Evolutionary conservation across 2,329 filamentous ascomycete genomes (phyloP), one percentile per base, ranked within the genome.

Genomic region (Colletotrichum tofieldiae): DNA sequence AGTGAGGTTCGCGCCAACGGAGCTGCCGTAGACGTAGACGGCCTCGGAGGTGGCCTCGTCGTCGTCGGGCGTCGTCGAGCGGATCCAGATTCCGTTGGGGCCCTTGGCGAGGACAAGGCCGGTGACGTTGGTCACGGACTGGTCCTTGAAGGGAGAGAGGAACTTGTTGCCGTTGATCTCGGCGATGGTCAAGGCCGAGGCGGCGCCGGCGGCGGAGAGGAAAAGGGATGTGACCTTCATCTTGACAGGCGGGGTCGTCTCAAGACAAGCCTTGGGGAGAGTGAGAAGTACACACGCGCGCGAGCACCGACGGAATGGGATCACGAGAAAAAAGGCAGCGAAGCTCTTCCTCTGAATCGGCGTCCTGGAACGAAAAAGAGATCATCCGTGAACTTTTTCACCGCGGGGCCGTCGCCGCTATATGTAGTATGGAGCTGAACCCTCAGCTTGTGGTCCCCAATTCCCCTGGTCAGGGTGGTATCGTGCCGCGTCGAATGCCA

Each of bases 121-220:
- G 43, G 86, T 86, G 67, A 94, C 85, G 68, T 88, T 87, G 29
- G 85, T 86, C 62, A 93, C 88, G 8, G 81, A 82, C 78, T 90
- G 81, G 60, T 87, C 88, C 11, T 84, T 84, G 78, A 89, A 88
- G 0, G 90, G 87, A 20, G 92, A 93, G 59, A 93, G 79, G 80
- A 89, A 93, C 29, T 81, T 85, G 77, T 90, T 86, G 75, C 92
- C 91, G 75, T 93, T 93, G 85, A 93, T 93, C 76, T 91, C 83
- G 71, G 86, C 83, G 76, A 91, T 90, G 70, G 86, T 86, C 67
- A 87, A 75, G 55, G 85, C 84, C 49, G 81, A 77, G 54, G 72
- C 81, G 47, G 77, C 72, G 75, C 77, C 68, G 63, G 77, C 77
- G 54, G 77, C 73, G 26, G 78, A 77, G 45, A 79, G 74, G 71